phyloP scores from a whole-genome alignment of 108 stramenopile species.

The Discostella stelligeroides region DNA sequence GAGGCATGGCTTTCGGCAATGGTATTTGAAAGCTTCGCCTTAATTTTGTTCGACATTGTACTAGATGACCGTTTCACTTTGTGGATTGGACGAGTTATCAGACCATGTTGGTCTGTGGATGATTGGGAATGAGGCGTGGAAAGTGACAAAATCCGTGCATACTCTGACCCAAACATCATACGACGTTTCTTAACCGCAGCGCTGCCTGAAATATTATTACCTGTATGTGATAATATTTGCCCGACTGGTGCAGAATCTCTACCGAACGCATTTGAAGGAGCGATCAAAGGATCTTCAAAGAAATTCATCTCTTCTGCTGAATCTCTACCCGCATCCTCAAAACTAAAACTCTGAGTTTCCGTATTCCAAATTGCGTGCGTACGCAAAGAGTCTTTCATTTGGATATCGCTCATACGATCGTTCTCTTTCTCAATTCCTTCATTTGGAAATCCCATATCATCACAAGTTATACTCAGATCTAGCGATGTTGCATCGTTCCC shows the following conservation, averaged over 20 bases:
- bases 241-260: not conserved
- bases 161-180: constrained; percentile 88
- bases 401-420: not conserved
- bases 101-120: not conserved
- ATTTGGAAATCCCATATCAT: not conserved
- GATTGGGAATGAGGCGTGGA: constrained; percentile 40
- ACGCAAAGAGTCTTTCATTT: constrained; percentile 4
- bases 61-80: constrained; percentile 20
- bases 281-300: too few relatives aligned
- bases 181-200: constrained; percentile 27
- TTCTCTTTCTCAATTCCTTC: not conserved
- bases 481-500: not conserved
- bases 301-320: not conserved
- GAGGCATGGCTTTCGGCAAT: constrained; percentile 1
- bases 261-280: not conserved
- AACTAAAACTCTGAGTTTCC: not conserved
- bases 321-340: constrained; percentile 4
- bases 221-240: constrained; percentile 7
- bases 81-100: not conserved
- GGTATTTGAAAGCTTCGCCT: constrained; percentile 27
- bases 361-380: constrained; percentile 4
- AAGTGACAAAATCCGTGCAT: constrained; percentile 75
- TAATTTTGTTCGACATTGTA: constrained; percentile 32
- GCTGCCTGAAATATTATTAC: not conserved
- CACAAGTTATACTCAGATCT: not conserved